Evolutionary conservation across 441 rosid genomes (phyloP).

Genomic region (Pelargonium myrrhifolium): DNA sequence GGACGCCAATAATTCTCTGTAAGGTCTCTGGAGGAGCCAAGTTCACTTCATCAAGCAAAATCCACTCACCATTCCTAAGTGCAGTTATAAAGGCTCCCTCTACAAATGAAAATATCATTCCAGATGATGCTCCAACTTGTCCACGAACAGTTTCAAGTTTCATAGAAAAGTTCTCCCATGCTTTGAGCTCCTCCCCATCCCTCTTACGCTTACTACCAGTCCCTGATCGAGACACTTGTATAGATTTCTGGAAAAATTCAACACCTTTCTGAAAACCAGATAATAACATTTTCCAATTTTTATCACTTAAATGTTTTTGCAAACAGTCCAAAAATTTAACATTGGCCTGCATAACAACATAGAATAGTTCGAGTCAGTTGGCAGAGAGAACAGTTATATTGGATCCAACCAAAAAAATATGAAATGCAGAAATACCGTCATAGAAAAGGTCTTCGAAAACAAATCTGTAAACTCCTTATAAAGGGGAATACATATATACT

Average conservation of each 20-base stretch:
- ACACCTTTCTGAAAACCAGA: constrained; percentile 43
- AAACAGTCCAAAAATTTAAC: constrained; percentile 32
- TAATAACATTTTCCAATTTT: constrained; percentile 60
- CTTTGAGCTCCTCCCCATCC: constrained; percentile 36
- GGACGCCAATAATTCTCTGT: constrained; percentile 88
- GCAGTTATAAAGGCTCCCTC: constrained; percentile 95
- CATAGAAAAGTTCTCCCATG: constrained; percentile 49
- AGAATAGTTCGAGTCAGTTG: constrained; percentile 21
- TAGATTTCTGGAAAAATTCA: constrained; percentile 23
- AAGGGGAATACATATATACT: constrained; percentile 55
- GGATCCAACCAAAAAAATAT: neutral
- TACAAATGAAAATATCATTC: constrained; percentile 87
- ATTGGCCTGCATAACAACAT: constrained; percentile 47
- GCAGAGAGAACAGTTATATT: constrained; percentile 9
- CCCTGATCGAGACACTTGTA: constrained; percentile 27
- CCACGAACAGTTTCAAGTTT: constrained; percentile 48
- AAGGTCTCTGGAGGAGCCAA: constrained; percentile 94
- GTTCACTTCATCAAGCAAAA: constrained; percentile 97
- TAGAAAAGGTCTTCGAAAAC: constrained; percentile 46
- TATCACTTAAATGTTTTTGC: constrained; percentile 36
- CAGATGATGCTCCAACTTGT: constrained; percentile 57
- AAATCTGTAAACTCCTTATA: constrained; percentile 66
- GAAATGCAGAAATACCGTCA: constrained; percentile 32
- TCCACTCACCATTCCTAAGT: constrained; percentile 87
- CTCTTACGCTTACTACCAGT: constrained; percentile 70